These are phyloP conservation scores for Lycium barbarum DNA, from an alignment of 257 asterid genomes.

Conservation along the genomic window DNA sequence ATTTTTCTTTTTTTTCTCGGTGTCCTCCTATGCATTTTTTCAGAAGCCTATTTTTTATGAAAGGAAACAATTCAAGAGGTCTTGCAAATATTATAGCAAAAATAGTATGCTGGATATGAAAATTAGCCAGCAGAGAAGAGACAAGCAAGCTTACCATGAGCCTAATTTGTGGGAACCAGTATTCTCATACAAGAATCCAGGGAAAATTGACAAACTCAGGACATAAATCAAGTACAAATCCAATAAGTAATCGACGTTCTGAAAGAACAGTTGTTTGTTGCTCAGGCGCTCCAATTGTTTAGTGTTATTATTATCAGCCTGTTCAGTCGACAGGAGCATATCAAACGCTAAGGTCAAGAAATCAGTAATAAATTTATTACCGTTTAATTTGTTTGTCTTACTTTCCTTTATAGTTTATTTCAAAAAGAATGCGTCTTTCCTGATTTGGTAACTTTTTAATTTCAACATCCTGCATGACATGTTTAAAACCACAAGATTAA, in stretches of 20 bases:
- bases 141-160: constrained; percentile 59
- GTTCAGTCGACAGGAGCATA: constrained; percentile 17
- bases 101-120: background rate
- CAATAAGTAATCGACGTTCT: constrained; percentile 68
- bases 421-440: too few species aligned
- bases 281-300: constrained; percentile 51
- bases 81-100: background rate
- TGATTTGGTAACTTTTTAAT: too few species aligned
- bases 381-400: too few species aligned
- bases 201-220: background rate
- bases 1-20: background rate
- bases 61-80: background rate
- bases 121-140: background rate
- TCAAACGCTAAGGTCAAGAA: background rate
- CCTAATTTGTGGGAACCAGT: constrained; percentile 76
- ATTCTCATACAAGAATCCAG: constrained; percentile 49
- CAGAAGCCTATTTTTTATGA: background rate
- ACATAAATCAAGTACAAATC: constrained; percentile 74
- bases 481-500: too few species aligned
- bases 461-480: too few species aligned
- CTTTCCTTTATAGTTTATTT: too few species aligned
- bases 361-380: background rate
- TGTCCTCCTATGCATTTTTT: background rate
- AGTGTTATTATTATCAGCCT: constrained; percentile 35
- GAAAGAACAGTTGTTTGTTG: constrained; percentile 53